Conservation (phyloP, 148 eudicot genomes). For the Selenicereus undatus region DNA sequence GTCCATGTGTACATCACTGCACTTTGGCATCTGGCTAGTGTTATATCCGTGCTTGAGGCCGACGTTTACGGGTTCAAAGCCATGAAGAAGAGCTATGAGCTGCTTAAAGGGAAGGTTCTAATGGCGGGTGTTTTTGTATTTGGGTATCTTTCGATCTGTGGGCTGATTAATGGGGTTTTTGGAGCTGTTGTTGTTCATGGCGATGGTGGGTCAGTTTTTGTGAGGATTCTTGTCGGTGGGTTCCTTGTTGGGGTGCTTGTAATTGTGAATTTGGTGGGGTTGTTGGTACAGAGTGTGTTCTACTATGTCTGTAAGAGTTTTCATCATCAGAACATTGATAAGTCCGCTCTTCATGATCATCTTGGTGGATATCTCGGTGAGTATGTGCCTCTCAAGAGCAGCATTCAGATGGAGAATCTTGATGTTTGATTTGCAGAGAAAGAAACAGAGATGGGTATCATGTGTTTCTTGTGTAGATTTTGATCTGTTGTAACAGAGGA, state of each 20-base stretch:
- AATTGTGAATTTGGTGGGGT: conserved; percentile 81
- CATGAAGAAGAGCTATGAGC: conserved; percentile 83
- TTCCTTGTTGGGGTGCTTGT: conserved; percentile 86
- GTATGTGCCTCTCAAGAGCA: conserved; percentile 97
- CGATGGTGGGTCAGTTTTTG: conserved; percentile 43
- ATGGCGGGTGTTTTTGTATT: conserved; percentile 65
- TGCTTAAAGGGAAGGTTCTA: conserved; percentile 56
- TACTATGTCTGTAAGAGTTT: conserved; percentile 92
- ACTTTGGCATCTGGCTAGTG: conserved; percentile 89
- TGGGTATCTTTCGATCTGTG: conserved; percentile 57
- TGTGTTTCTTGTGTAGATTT: conserved; percentile 5
- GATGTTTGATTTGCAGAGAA: conserved; percentile 36
- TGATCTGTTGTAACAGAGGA: conserved; percentile 20
- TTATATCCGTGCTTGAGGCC: conserved; percentile 81
- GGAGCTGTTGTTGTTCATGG: conserved; percentile 68
- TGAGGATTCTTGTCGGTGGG: conserved; percentile 73
- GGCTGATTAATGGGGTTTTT: conserved; percentile 59
- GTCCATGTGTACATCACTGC: conserved; percentile 93
- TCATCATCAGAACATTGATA: conserved; percentile 89
- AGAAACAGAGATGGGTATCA: background rate
- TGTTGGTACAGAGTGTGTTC: conserved; percentile 93
- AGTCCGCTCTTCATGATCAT: conserved; percentile 81
- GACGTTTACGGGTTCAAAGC: conserved; percentile 62
- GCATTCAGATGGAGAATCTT: conserved; percentile 79
- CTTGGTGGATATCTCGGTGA: conserved; percentile 97